Base-by-base conservation (phyloP, 2,329 filamentous ascomycete species). In the Xylariaceae sp. region DNA sequence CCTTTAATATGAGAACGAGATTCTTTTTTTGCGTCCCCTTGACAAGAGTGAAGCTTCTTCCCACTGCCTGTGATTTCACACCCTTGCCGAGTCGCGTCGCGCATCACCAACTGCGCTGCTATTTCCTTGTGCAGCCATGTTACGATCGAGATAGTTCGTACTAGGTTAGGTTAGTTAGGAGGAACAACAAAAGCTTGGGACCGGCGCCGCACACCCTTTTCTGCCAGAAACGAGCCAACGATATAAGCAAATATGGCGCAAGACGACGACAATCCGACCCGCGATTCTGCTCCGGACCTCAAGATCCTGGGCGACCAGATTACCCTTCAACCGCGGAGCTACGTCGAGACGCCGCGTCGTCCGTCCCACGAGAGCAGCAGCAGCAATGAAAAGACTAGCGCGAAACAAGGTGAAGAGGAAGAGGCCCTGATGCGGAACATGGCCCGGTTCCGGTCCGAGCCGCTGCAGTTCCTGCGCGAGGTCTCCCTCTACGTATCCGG, bases 401-500 rank as follows among this genome's bases (percentile, higher is more conserved):
- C 67, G 30, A 77, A 71, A 36, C 74, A 74, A 44, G 84, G 88
- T 52, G 75, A 82, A 56, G 80, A 74, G 44, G 84, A 88, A 52
- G 75, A 82, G 57, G 80, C 81, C 14, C 67, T 89, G 51, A 81
- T 90, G 67, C 80, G 83, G 61, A 80, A 89, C 57, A 92, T 92
- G 73, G 85, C 86, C 34, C 84, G 88, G 31, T 96, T 97, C 62
- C 81, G 90, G 41, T 71, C 75, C 28, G 76, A 80, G 47, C 79
- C 79, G 19, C 63, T 83, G 12, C 76, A 79, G 70, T 97, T 97
- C 61, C 78, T 97, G 19, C 87, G 88, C 51, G 92, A 98, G 68
- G 83, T 98, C 23, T 92, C 86, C 32, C 73, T 95, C 23, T 89
- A 97, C 64, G 85, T 97, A 48, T 90, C 88, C 9, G 92, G 92